A percentile compares a stretch with the other conserved stretches of the same genome.
These are phyloP conservation scores for Cairneyella variabilis DNA, from an alignment of 495 filamentous ascomycete genomes.

Conservation along the genomic window DNA sequence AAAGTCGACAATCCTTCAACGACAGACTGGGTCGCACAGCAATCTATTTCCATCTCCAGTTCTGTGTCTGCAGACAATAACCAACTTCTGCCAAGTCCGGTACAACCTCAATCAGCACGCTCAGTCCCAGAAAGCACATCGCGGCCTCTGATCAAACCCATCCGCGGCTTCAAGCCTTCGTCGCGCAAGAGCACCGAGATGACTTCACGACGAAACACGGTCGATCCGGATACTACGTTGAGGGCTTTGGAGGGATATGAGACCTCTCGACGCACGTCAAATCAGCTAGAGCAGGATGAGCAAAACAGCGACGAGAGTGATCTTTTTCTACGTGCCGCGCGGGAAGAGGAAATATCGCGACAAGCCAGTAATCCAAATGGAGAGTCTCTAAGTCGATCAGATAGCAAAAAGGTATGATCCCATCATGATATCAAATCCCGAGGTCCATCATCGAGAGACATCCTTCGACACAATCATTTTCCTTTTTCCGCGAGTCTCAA, in stretches of 20 bases:
- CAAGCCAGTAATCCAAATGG: constrained; percentile 20
- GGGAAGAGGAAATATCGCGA: constrained; percentile 44
- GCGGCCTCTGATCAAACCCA: constrained; percentile 37
- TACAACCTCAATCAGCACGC: constrained; percentile 12
- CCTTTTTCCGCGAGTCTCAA: background rate
- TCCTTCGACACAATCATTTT: constrained; percentile 1
- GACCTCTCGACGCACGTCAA: background rate
- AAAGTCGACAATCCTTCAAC: constrained; percentile 13
- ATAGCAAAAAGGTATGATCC: constrained; percentile 18
- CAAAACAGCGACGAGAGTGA: constrained; percentile 38
- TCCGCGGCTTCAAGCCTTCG: constrained; percentile 47
- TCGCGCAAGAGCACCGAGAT: constrained; percentile 48
- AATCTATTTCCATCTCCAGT: constrained; percentile 6
- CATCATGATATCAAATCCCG: background rate
- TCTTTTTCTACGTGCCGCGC: constrained; percentile 50
- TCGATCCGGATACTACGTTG: constrained; percentile 44
- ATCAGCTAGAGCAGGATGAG: constrained; percentile 17
- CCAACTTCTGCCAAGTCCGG: constrained; percentile 15
- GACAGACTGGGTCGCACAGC: constrained; percentile 23
- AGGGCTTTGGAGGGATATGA: constrained; percentile 43
- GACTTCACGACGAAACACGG: constrained; percentile 34
- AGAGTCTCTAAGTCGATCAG: constrained; percentile 9
- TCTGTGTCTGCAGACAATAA: background rate
- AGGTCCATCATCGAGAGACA: background rate
- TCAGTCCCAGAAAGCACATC: background rate